Evolutionary conservation across 331 rosid species (phyloP).

Genomic region (Phaseolus coccineus): DNA sequence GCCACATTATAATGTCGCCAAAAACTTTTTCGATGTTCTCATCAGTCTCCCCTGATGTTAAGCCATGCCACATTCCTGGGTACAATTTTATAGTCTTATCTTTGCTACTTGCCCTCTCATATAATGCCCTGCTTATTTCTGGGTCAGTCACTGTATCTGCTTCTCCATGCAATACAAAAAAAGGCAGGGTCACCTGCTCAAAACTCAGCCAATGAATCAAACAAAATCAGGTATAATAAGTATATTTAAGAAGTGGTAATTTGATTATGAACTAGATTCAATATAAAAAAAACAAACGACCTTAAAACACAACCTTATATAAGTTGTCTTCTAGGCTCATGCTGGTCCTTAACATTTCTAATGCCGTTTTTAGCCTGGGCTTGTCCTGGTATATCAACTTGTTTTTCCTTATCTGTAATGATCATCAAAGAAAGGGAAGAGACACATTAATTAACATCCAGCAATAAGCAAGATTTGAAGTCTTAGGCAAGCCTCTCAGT

Average conservation of each 20-base stretch:
- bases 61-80: slow-evolving; percentile 92
- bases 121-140: slow-evolving; percentile 81
- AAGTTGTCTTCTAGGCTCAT: slow-evolving; percentile 73
- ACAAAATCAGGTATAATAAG: not conserved
- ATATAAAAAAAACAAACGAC: not conserved
- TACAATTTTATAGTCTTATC: slow-evolving; percentile 82
- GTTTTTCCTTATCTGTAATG: slow-evolving; percentile 73
- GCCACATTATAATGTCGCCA: slow-evolving; percentile 73
- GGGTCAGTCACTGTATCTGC: slow-evolving; percentile 87
- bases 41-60: slow-evolving; percentile 89
- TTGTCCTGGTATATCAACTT: slow-evolving; percentile 78
- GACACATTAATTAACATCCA: not conserved
- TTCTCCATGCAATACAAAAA: slow-evolving; percentile 90
- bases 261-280: not conserved
- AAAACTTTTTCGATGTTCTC: slow-evolving; percentile 77
- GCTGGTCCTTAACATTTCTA: slow-evolving; percentile 86
- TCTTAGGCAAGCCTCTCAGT: not conserved
- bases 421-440: not conserved
- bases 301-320: slow-evolving; percentile 52
- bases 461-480: not conserved
- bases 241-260: not conserved
- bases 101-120: slow-evolving; percentile 70
- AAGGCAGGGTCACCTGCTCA: slow-evolving; percentile 73
- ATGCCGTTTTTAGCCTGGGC: slow-evolving; percentile 82
- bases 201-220: not conserved